Base-by-base conservation (phyloP, 2,329 filamentous ascomycete genomes). In the Colletotrichum sp. region DNA sequence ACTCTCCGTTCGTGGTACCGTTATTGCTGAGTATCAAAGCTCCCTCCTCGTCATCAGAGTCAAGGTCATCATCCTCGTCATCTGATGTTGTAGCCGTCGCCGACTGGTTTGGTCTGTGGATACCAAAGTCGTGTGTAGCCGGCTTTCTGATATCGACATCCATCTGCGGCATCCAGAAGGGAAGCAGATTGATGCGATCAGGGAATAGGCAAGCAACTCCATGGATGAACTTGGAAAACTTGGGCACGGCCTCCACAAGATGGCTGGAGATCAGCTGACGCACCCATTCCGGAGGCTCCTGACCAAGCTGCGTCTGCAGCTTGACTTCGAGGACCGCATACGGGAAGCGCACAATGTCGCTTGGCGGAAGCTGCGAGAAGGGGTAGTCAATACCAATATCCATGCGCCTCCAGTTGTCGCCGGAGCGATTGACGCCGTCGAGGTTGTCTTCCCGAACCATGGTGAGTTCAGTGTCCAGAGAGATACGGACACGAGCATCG, bases 111-210 rank as follows among this genome's bases (percentile, higher is more conserved):
- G 94, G 93, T 39, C 96, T 91, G 81, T 95, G 94, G 80, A 99
- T 98, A 71, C 97, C 97, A 83, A 99, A 99, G 79, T 94, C 92
- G 81, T 97, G 95, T 6, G 92, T 95, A 34, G 93, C 91, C 1
- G 97, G 96, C 86, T 99, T 99, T 79, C 96, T 95, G 81, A 99
- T 99, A 82, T 99, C 97, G 28, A 98, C 93, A 79, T 98, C 93
- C 97, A 99, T 99, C 86, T 99, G 97, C 1, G 97, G 97, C 89
- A 96, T 95, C 97, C 97, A 99, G 88, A 95, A 99, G 1, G 97
- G 97, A 7, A 99, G 89, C 15, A 99, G 90, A 64, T 98, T 89
- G 85, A 99, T 99, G 71, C 94, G 92, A 60, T 93, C 91, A 0
- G 96, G 96, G 84, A 98, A 98, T 62, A 99, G 87, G 13, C 92